Percentiles rank a stretch among this genome's conserved stretches.
phyloP scores from a whole-genome alignment of 177 flowering plant genomes.

The Vitis hybrid region DNA sequence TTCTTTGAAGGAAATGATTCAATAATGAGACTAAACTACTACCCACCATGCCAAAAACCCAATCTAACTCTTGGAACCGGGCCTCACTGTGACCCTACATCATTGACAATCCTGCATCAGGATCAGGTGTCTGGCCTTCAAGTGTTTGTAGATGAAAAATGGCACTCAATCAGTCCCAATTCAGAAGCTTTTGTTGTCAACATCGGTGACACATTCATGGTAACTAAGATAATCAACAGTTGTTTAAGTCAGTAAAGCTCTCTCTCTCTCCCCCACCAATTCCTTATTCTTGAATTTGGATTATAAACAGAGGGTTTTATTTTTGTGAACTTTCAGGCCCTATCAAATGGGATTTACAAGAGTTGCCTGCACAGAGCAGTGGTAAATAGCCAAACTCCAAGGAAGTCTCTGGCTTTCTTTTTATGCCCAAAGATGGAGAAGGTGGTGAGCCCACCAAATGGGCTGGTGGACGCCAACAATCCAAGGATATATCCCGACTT shows the following conservation, averaged over 20 bases:
- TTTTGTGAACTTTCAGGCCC: constrained; percentile 27
- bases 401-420: constrained; percentile 54
- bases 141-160: constrained; percentile 49
- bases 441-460: constrained; percentile 43
- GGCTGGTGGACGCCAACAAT: constrained; percentile 17
- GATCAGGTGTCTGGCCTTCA: constrained; percentile 63
- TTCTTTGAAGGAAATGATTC: constrained; percentile 58
- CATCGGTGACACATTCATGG: constrained; percentile 66
- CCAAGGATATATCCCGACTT: constrained; percentile 55
- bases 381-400: constrained; percentile 36
- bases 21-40: constrained; percentile 57
- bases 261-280: too few relatives aligned
- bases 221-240: constrained; percentile 6
- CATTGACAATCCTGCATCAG: constrained; percentile 67
- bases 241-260: neutral
- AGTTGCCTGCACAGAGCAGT: constrained; percentile 65
- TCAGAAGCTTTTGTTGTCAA: constrained; percentile 58
- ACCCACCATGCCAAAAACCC: constrained; percentile 63
- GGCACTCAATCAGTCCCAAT: constrained; percentile 44
- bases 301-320: neutral
- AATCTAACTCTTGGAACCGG: constrained; percentile 63
- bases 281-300: neutral
- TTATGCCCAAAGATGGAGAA: constrained; percentile 39
- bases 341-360: constrained; percentile 51
- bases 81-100: constrained; percentile 70